Evolutionary conservation across 139 green algal species (phyloP).

Genomic region (Chlorella sp.): DNA sequence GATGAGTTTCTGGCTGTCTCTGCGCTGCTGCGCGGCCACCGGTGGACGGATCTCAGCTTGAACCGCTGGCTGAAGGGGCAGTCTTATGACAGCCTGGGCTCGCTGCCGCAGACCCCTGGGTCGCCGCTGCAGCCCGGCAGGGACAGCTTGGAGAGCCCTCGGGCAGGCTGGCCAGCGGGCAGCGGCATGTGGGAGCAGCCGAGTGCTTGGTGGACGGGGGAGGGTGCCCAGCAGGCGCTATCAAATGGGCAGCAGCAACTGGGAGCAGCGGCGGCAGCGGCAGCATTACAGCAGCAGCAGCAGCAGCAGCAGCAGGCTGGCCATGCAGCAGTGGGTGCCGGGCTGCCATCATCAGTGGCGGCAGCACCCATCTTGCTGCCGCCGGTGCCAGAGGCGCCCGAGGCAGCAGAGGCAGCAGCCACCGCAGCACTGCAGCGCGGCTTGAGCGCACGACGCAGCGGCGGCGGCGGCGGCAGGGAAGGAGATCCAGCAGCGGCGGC

Average conservation of each 20-base stretch:
- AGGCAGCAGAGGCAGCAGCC: neutral
- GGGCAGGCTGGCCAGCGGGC: neutral
- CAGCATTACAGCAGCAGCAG: neutral
- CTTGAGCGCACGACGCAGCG: too few relatives aligned
- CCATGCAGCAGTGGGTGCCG: neutral
- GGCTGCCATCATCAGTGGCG: neutral
- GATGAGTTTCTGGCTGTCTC: neutral
- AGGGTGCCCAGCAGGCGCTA: neutral
- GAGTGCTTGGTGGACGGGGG: neutral
- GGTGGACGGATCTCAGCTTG: constrained; percentile 5
- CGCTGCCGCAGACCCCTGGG: neutral
- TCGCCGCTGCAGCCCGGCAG: neutral
- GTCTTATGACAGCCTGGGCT: constrained; percentile 11
- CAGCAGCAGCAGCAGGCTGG: neutral
- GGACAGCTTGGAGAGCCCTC: neutral
- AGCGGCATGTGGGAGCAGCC: neutral
- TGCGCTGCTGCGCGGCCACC: neutral
- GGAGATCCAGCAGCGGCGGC: neutral
- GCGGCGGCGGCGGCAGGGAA: neutral
- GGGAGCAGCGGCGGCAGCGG: neutral
- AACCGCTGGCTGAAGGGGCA: constrained; percentile 11
- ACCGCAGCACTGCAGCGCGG: neutral
- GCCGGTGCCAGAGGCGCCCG: neutral
- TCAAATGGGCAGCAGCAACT: neutral
- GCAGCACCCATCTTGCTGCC: neutral